Conservation (phyloP, 257 asterid species). For the Voacanga thouarsii region DNA sequence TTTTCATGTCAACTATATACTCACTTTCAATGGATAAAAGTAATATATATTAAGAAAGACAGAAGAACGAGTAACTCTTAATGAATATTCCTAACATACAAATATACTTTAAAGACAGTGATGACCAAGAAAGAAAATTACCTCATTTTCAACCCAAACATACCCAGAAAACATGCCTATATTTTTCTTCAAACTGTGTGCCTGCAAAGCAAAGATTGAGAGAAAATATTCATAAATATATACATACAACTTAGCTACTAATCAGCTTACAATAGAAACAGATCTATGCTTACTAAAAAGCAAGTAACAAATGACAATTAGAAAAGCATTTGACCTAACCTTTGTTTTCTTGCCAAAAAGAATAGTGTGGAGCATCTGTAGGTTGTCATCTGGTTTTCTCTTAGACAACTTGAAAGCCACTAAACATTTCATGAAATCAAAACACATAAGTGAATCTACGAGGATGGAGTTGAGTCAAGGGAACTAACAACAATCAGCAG, state of each 20-base stretch:
- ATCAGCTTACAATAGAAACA: neutral
- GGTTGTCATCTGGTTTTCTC: slow-evolving; percentile 87
- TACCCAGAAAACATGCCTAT: slow-evolving; percentile 91
- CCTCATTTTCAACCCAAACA: slow-evolving; percentile 89
- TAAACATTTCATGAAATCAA: slow-evolving; percentile 21
- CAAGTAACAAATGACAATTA: neutral
- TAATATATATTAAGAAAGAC: neutral
- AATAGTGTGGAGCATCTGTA: slow-evolving; percentile 78
- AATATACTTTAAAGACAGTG: neutral
- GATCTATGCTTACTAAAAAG: neutral
- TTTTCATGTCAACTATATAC: neutral
- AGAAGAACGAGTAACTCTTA: neutral
- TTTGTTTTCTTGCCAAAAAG: slow-evolving; percentile 84
- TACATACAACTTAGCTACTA: neutral
- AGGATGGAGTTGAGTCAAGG: neutral
- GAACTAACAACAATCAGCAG: neutral
- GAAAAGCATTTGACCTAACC: slow-evolving; percentile 32
- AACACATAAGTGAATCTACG: neutral
- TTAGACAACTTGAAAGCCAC: slow-evolving; percentile 91
- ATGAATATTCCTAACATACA: neutral
- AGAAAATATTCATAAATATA: slow-evolving; percentile 9
- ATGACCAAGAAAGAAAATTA: slow-evolving; percentile 15
- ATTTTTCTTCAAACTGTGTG: slow-evolving; percentile 65
- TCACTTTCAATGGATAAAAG: neutral
- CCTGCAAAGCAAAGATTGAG: slow-evolving; percentile 40